Evolutionary conservation across 495 filamentous ascomycete species (phyloP).

Genomic region (Hyaloscypha finlandica): DNA sequence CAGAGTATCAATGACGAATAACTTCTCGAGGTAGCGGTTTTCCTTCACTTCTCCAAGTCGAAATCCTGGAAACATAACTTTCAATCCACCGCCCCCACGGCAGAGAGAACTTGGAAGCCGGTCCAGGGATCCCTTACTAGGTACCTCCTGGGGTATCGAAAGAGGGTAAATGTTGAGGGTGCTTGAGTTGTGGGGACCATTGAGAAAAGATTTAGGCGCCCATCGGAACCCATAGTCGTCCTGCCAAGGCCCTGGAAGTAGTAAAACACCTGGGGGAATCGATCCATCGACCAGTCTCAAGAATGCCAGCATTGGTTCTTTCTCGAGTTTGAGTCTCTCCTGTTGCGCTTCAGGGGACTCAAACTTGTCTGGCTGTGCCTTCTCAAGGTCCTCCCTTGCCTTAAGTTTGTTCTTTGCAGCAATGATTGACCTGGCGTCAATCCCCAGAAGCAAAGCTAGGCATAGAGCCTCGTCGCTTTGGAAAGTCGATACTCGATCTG

Average conservation of each 20-base stretch:
- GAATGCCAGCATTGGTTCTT: background rate
- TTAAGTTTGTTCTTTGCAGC: background rate
- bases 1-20: background rate
- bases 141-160: background rate
- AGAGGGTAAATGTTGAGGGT: background rate
- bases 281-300: background rate
- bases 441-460: background rate
- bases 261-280: background rate
- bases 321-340: background rate
- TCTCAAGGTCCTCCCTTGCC: background rate
- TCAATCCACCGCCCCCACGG: background rate
- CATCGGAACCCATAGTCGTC: background rate
- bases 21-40: background rate
- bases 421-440: background rate
- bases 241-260: background rate
- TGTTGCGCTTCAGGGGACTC: background rate
- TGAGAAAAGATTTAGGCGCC: conserved; percentile 2
- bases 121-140: background rate
- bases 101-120: background rate
- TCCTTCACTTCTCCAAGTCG: background rate
- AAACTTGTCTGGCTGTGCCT: background rate
- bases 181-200: background rate
- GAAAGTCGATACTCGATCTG: background rate
- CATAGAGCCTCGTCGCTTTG: conserved; percentile 1
- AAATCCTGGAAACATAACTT: background rate